These are phyloP conservation scores for Aspergillus pseudoviridinutans DNA, from an alignment of 2,329 filamentous ascomycete species.

Conservation along the genomic window DNA sequence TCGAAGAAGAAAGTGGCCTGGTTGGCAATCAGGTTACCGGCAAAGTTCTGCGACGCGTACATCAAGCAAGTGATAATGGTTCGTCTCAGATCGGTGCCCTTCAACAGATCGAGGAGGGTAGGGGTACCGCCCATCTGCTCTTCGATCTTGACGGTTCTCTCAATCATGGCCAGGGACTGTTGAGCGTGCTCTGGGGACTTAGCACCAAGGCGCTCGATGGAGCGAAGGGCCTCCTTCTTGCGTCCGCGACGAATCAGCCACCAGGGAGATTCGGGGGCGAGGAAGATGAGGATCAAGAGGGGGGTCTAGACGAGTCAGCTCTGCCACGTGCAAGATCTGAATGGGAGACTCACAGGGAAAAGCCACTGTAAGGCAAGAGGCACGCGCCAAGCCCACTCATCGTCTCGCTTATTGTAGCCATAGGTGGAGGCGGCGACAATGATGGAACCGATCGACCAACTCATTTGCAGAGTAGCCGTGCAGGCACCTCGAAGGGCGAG, in stretches of 20 bases:
- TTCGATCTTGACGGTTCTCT: conserved; percentile 32
- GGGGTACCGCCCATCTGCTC: conserved; percentile 21
- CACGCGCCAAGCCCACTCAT: conserved; percentile 24
- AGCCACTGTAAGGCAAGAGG: conserved; percentile 29
- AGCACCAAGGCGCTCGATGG: conserved; percentile 22
- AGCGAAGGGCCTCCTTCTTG: conserved; percentile 19
- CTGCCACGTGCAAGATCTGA: not conserved
- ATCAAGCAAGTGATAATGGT: conserved; percentile 31
- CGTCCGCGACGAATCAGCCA: conserved; percentile 26
- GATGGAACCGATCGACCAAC: conserved; percentile 28
- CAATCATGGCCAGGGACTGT: conserved; percentile 28
- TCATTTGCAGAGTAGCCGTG: conserved; percentile 27
- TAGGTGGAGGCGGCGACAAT: conserved; percentile 24
- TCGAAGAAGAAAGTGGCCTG: conserved; percentile 60
- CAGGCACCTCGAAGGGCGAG: conserved; percentile 23
- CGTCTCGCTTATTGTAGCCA: conserved; percentile 14
- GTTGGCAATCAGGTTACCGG: conserved; percentile 60
- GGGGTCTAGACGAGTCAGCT: conserved; percentile 20
- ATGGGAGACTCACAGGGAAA: conserved; percentile 21
- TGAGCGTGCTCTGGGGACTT: conserved; percentile 13
- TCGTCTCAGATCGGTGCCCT: conserved; percentile 29
- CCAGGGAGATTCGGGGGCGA: conserved; percentile 27
- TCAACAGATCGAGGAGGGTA: conserved; percentile 28
- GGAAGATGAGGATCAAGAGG: conserved; percentile 23
- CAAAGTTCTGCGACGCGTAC: conserved; percentile 45